Conservation (phyloP, 345 rosid genomes). For the Erysimum cheiranthoides region DNA sequence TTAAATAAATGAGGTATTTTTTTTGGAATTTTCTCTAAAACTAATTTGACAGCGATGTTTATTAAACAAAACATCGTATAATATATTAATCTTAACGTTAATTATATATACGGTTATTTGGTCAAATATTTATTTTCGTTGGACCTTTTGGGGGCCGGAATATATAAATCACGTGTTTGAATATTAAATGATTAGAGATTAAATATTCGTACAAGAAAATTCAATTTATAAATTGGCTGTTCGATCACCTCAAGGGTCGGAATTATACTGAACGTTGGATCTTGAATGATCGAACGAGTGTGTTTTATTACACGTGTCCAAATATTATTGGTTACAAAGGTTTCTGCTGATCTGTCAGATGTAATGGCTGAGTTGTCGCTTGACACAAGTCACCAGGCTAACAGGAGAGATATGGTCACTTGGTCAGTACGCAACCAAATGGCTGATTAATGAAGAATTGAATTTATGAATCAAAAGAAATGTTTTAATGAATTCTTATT, state of each 20-base stretch:
- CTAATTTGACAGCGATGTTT: slow-evolving; percentile 3
- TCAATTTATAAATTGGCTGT: slow-evolving; percentile 1
- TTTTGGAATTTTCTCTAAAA: no score
- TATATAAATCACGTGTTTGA: slow-evolving; percentile 33
- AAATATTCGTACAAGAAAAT: slow-evolving; percentile 23
- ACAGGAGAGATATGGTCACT: slow-evolving; percentile 17
- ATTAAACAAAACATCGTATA: background rate
- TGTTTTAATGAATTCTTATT: background rate
- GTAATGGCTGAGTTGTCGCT: slow-evolving; percentile 36
- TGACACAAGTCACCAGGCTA: slow-evolving; percentile 24
- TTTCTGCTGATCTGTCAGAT: slow-evolving; percentile 30
- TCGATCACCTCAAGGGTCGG: slow-evolving; percentile 37
- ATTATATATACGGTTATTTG: background rate
- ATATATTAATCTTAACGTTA: background rate
- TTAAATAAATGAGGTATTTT: no score
- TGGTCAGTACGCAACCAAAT: slow-evolving; percentile 34
- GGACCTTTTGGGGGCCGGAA: background rate
- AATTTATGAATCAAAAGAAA: background rate
- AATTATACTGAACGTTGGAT: slow-evolving; percentile 38
- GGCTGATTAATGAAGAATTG: background rate
- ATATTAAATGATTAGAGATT: slow-evolving; percentile 31
- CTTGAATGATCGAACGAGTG: slow-evolving; percentile 5
- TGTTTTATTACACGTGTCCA: background rate
- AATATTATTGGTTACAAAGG: background rate
- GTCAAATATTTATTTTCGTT: slow-evolving; percentile 12